phyloP scores from a whole-genome alignment of 306 rosid species.

The Cercis canadensis region DNA sequence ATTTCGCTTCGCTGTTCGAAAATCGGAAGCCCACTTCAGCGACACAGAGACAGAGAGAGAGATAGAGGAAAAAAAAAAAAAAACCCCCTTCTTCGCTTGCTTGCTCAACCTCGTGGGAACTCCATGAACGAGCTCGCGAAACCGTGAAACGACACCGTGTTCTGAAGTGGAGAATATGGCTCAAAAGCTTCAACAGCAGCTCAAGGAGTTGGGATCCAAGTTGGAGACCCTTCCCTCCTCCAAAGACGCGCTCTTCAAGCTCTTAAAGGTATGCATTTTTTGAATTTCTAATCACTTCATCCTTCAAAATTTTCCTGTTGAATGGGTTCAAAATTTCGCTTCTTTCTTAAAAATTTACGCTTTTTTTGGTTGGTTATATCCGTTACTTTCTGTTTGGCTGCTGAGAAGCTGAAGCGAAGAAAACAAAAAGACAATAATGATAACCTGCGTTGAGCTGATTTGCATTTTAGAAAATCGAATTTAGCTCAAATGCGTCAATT shows the following conservation, averaged over 20 bases:
- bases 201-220: constrained; percentile 97
- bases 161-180: constrained; percentile 52
- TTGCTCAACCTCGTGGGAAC: constrained; percentile 17
- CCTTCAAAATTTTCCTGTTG: constrained; percentile 9
- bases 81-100: constrained; percentile 38
- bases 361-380: constrained; percentile 32
- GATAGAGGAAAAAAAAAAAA: constrained; percentile 25
- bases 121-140: constrained; percentile 52
- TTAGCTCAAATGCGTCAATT: constrained; percentile 34
- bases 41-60: constrained; percentile 1
- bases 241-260: constrained; percentile 86
- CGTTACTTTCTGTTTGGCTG: constrained; percentile 36
- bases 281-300: constrained; percentile 16
- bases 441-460: constrained; percentile 11
- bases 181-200: constrained; percentile 71
- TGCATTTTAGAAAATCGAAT: constrained; percentile 12
- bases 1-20: constrained; percentile 56
- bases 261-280: constrained; percentile 72
- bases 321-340: not conserved
- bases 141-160: constrained; percentile 47
- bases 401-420: not conserved
- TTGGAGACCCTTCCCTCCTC: constrained; percentile 69
- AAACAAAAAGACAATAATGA: not conserved
- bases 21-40: constrained; percentile 20
- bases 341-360: constrained; percentile 19